Evolutionary conservation across 2,329 filamentous ascomycete species (phyloP).

Genomic region (Paecilomyces fulvus): DNA sequence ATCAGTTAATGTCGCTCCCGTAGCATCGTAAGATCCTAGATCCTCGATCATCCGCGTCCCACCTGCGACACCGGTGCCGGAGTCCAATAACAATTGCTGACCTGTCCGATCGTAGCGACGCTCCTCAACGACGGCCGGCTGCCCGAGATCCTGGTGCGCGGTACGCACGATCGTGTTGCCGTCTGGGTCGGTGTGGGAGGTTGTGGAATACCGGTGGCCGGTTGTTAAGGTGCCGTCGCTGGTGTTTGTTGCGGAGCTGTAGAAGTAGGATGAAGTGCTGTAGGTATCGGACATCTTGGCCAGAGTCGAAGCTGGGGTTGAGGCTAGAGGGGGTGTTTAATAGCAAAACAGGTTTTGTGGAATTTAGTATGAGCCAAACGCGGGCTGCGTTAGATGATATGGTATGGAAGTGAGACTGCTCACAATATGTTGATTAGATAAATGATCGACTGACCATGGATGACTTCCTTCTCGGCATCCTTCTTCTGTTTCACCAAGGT

Average conservation of each 20-base stretch:
- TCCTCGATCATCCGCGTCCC: conserved; percentile 21
- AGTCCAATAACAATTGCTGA: conserved; percentile 16
- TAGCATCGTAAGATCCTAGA: conserved; percentile 11
- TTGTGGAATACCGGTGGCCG: conserved; percentile 25
- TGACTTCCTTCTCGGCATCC: background rate
- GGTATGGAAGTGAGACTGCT: background rate
- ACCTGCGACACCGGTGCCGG: conserved; percentile 10
- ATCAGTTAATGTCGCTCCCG: conserved; percentile 6
- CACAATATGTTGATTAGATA: background rate
- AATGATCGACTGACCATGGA: background rate
- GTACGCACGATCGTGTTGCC: conserved; percentile 27
- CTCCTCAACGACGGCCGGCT: conserved; percentile 25
- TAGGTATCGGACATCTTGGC: conserved; percentile 11
- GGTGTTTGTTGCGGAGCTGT: conserved; percentile 21
- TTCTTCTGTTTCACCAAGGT: background rate
- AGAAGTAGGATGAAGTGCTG: conserved; percentile 25
- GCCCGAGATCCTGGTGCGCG: conserved; percentile 25
- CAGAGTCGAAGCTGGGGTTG: background rate
- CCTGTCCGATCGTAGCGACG: conserved; percentile 24
- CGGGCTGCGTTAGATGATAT: background rate
- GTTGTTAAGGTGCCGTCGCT: conserved; percentile 16
- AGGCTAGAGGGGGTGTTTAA: background rate
- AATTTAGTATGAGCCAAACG: too few relatives aligned
- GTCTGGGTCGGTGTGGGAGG: conserved; percentile 22
- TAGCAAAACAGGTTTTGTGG: too few relatives aligned